Percentiles rank a stretch among this genome's conserved stretches.
phyloP scores from a whole-genome alignment of 495 filamentous ascomycete species.

The Podospora didyma region DNA sequence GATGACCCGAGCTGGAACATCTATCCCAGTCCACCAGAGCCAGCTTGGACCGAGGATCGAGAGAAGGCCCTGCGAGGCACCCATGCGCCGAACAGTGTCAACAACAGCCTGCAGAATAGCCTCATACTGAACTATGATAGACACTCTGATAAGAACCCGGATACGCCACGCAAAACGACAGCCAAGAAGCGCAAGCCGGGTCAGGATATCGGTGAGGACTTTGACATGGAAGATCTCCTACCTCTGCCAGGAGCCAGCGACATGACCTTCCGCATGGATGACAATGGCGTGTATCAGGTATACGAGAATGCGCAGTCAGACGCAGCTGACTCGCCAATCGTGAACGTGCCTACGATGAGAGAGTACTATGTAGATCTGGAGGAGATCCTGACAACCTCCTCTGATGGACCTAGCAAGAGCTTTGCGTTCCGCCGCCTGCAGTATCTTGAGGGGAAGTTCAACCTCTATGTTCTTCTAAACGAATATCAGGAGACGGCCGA shows the following conservation, averaged over 20 bases:
- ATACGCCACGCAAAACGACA: conserved; percentile 26
- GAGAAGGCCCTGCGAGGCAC: conserved; percentile 38
- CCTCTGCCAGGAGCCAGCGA: conserved; percentile 68
- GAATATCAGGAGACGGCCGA: conserved; percentile 98
- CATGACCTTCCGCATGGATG: conserved; percentile 72
- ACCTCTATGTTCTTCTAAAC: conserved; percentile 85
- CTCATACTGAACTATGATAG: conserved; percentile 40
- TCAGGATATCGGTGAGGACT: conserved; percentile 74
- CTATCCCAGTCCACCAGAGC: conserved; percentile 86
- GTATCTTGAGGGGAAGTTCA: conserved; percentile 94
- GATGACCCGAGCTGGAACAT: conserved; percentile 81
- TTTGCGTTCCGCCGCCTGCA: conserved; percentile 93
- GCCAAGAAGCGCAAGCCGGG: conserved; percentile 75
- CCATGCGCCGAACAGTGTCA: conserved; percentile 34
- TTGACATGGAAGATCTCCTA: conserved; percentile 69
- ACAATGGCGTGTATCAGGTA: conserved; percentile 85
- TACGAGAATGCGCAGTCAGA: conserved; percentile 64
- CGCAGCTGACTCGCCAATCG: conserved; percentile 60
- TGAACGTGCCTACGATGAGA: conserved; percentile 79
- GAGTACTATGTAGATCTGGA: conserved; percentile 98
- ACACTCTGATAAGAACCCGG: conserved; percentile 13
- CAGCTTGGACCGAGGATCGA: conserved; percentile 77
- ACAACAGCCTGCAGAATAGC: conserved; percentile 55
- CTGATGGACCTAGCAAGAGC: conserved; percentile 93
- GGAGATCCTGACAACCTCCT: conserved; percentile 73